Percentiles rank a stretch among this genome's conserved stretches.
Evolutionary conservation across 75 land plant species (phyloP).

Genomic region (Larix kaempferi): DNA sequence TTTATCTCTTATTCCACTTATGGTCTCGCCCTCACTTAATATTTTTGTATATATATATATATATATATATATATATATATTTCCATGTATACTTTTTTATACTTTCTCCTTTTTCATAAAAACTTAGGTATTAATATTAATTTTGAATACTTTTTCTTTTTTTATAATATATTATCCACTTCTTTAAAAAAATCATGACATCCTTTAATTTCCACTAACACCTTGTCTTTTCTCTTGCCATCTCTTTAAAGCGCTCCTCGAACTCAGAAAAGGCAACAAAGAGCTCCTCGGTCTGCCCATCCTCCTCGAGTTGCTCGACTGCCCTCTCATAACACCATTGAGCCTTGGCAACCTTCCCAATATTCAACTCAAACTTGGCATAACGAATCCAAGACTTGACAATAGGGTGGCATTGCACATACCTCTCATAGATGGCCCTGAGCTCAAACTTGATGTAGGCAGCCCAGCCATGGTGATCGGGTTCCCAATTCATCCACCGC

Average conservation of each 20-base stretch:
- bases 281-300: constrained; percentile 72
- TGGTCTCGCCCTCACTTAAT: too few species aligned
- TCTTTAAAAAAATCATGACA: too few species aligned
- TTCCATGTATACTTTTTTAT: too few species aligned
- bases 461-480: constrained; percentile 90
- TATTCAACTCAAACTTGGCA: constrained; percentile 91
- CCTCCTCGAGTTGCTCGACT: constrained; percentile 70
- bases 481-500: constrained; percentile 91
- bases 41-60: too few species aligned
- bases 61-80: too few species aligned
- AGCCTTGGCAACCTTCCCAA: constrained; percentile 67
- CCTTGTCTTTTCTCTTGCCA: constrained; percentile 58
- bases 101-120: too few species aligned
- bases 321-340: constrained; percentile 73
- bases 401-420: constrained; percentile 69
- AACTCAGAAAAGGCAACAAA: constrained; percentile 96
- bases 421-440: constrained; percentile 70
- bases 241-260: constrained; percentile 90
- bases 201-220: too few species aligned
- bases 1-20: too few species aligned
- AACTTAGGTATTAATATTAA: too few species aligned
- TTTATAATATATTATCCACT: too few species aligned
- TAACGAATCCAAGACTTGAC: constrained; percentile 60
- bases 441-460: constrained; percentile 88
- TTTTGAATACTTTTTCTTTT: too few species aligned